Conservation (phyloP, 2,329 filamentous ascomycete genomes). For the Penicillium occitanis region DNA sequence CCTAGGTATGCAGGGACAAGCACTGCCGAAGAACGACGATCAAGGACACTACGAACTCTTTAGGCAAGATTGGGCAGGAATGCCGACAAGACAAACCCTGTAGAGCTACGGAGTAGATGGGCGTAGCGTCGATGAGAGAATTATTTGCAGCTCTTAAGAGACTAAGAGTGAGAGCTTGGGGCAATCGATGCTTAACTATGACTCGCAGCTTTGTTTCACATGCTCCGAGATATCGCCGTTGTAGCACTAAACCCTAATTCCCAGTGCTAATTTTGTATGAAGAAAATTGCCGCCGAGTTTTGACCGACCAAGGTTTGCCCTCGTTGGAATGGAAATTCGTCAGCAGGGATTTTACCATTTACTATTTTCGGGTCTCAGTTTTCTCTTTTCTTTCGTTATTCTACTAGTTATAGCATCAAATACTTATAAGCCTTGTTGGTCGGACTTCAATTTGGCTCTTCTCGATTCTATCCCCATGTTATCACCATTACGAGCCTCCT, state of each 20-base stretch:
- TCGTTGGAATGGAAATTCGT: neutral
- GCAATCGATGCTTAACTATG: neutral
- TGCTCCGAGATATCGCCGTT: conserved; percentile 2
- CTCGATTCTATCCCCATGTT: neutral
- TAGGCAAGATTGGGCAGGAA: conserved; percentile 6
- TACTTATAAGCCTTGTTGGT: neutral
- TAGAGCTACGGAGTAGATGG: neutral
- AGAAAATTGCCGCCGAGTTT: neutral
- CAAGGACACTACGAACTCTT: neutral
- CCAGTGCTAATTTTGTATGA: neutral
- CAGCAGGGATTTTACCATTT: neutral
- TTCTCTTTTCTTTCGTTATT: neutral
- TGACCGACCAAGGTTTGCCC: neutral
- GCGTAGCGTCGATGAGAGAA: neutral
- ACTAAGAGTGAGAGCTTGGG: neutral
- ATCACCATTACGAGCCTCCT: neutral
- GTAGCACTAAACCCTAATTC: neutral
- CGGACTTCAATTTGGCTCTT: neutral
- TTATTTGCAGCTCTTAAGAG: neutral
- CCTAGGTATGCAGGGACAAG: neutral
- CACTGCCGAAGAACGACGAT: neutral
- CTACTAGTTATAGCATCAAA: neutral
- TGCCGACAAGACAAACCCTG: neutral
- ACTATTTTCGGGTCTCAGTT: neutral
- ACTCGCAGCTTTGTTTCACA: conserved; percentile 8